These are phyloP conservation scores for Boletus rex-veris DNA, from an alignment of 768 basidiomycete genomes.

Conservation along the genomic window DNA sequence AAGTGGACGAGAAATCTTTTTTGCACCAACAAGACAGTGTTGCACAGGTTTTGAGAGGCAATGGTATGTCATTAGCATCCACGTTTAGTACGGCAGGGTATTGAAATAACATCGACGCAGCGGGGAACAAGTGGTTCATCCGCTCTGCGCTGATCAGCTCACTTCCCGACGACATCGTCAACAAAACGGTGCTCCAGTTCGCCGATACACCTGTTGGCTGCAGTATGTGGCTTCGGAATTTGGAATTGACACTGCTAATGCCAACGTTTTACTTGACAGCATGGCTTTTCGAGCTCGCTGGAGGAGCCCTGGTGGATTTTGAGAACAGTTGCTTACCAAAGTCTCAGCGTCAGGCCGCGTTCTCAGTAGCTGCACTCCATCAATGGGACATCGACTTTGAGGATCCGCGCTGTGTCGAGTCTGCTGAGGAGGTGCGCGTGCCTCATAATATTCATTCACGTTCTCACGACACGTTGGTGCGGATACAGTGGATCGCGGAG, in stretches of 20 bases:
- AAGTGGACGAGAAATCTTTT: slow-evolving; percentile 88
- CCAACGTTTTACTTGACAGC: slow-evolving; percentile 40
- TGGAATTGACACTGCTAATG: background rate
- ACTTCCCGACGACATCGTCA: slow-evolving; percentile 82
- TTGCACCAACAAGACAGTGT: slow-evolving; percentile 89
- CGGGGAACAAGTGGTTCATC: slow-evolving; percentile 87
- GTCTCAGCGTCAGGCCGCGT: slow-evolving; percentile 72
- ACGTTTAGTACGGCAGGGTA: background rate
- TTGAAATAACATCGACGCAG: slow-evolving; percentile 34
- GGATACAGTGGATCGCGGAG: slow-evolving; percentile 67
- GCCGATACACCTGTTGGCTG: slow-evolving; percentile 84
- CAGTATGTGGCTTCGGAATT: slow-evolving; percentile 52
- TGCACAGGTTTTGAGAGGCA: slow-evolving; percentile 83
- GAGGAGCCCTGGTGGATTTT: slow-evolving; percentile 71
- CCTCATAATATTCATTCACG: background rate
- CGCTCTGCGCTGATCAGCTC: slow-evolving; percentile 81
- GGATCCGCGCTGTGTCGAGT: slow-evolving; percentile 75
- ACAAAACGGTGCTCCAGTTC: slow-evolving; percentile 79
- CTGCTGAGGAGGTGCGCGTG: slow-evolving; percentile 70
- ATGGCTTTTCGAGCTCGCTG: slow-evolving; percentile 90
- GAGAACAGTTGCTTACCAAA: slow-evolving; percentile 74
- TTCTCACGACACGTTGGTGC: slow-evolving; percentile 10
- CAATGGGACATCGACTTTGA: slow-evolving; percentile 87
- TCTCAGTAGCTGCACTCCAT: slow-evolving; percentile 86
- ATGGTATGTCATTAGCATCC: slow-evolving; percentile 44